Evolutionary conservation across 192 early-diverging fungal genomes (phyloP).

Genomic region (Oehlia diaphana): DNA sequence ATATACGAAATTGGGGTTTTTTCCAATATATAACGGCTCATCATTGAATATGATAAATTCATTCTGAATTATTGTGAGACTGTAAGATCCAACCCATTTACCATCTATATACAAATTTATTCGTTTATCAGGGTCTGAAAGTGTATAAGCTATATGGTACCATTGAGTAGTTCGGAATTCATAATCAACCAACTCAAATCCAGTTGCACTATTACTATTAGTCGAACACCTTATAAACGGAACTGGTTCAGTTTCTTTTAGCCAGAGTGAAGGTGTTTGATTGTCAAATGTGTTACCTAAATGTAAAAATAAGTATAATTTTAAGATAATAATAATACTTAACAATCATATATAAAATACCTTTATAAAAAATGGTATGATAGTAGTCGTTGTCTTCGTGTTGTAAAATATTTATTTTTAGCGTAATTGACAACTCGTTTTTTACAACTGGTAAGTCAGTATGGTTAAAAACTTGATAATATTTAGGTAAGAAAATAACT

Average conservation of each 20-base stretch:
- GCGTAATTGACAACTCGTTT: slow-evolving; percentile 17
- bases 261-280: slow-evolving; percentile 13
- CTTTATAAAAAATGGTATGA: background rate
- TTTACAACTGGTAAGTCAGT: slow-evolving; percentile 1
- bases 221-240: background rate
- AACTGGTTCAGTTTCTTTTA: background rate
- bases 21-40: slow-evolving; percentile 20
- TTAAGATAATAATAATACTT: background rate
- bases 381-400: background rate
- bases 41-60: slow-evolving; percentile 24
- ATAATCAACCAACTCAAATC: background rate
- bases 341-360: background rate
- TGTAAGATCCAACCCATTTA: background rate
- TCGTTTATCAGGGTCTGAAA: slow-evolving; percentile 19
- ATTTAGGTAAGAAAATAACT: background rate
- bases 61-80: background rate
- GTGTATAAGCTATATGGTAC: slow-evolving; percentile 27
- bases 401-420: background rate
- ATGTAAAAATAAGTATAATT: background rate
- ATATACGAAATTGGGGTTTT: background rate
- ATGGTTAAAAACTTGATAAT: slow-evolving; percentile 5
- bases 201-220: background rate
- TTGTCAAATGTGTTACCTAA: background rate
- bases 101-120: slow-evolving; percentile 21
- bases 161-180: background rate